These are phyloP conservation scores for Catunica adiposa DNA, from an alignment of 2,329 filamentous ascomycete genomes.

Conservation along the genomic window DNA sequence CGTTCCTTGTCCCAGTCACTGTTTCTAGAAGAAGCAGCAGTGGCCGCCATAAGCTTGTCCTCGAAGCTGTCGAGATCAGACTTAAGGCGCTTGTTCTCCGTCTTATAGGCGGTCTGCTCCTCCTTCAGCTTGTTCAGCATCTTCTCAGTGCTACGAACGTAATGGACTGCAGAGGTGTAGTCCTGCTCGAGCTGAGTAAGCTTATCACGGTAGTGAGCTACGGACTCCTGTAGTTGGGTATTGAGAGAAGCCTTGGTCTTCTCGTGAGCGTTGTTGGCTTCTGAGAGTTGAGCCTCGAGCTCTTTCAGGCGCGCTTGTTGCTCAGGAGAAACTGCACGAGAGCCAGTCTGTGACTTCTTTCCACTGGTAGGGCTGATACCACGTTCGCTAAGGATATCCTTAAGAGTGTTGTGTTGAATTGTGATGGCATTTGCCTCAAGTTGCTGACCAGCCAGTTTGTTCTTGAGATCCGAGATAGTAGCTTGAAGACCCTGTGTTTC, in stretches of 20 bases:
- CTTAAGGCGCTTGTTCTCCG: slow-evolving; percentile 67
- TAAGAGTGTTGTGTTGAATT: slow-evolving; percentile 83
- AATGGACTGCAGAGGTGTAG: slow-evolving; percentile 94
- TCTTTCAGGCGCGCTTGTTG: slow-evolving; percentile 61
- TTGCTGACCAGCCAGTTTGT: slow-evolving; percentile 69
- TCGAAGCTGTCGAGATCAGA: slow-evolving; percentile 58
- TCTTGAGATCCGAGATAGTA: slow-evolving; percentile 65
- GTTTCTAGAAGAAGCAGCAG: slow-evolving; percentile 26
- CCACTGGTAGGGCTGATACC: slow-evolving; percentile 63
- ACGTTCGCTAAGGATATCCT: slow-evolving; percentile 79
- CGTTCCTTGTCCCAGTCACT: slow-evolving; percentile 63
- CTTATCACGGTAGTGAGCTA: slow-evolving; percentile 79
- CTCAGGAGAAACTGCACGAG: slow-evolving; percentile 61
- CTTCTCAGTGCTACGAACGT: slow-evolving; percentile 96
- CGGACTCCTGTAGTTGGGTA: slow-evolving; percentile 68
- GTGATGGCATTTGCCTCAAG: slow-evolving; percentile 86
- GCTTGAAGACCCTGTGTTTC: slow-evolving; percentile 71
- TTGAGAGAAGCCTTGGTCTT: slow-evolving; percentile 68
- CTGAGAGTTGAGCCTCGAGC: slow-evolving; percentile 73
- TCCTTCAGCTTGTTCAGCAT: slow-evolving; percentile 98
- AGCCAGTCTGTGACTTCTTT: slow-evolving; percentile 45
- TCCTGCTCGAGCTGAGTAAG: slow-evolving; percentile 88
- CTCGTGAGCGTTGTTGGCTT: slow-evolving; percentile 63
- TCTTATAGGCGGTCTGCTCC: slow-evolving; percentile 83
- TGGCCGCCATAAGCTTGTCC: slow-evolving; percentile 29